Evolutionary conservation across 2,329 filamentous ascomycete genomes (phyloP).

Genomic region (Aspergillus puulaauensis): DNA sequence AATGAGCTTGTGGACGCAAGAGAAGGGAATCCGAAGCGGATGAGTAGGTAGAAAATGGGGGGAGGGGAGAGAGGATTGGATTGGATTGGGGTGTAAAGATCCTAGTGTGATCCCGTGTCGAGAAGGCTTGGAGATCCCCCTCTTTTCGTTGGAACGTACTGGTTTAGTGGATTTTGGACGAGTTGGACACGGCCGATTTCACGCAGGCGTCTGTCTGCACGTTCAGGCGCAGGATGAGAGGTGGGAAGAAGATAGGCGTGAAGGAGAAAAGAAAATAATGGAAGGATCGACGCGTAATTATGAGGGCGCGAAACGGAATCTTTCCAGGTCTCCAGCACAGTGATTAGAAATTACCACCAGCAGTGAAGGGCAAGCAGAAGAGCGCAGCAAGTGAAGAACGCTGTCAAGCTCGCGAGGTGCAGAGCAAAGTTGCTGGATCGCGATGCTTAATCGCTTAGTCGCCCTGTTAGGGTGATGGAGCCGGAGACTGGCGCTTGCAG

Average conservation of each 20-base stretch:
- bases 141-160: slow-evolving; percentile 20
- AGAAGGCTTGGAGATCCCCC: slow-evolving; percentile 10
- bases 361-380: slow-evolving; percentile 12
- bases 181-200: background rate
- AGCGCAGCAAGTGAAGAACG: slow-evolving; percentile 7
- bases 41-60: slow-evolving; percentile 12
- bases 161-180: slow-evolving; percentile 7
- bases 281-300: slow-evolving; percentile 19
- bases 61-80: slow-evolving; percentile 15
- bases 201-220: background rate
- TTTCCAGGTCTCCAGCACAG: slow-evolving; percentile 1
- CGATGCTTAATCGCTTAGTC: slow-evolving; percentile 43
- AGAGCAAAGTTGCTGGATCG: slow-evolving; percentile 19
- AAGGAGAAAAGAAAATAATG: slow-evolving; percentile 15
- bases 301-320: slow-evolving; percentile 7
- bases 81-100: slow-evolving; percentile 12
- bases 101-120: slow-evolving; percentile 16
- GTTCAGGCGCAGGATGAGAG: slow-evolving; percentile 7
- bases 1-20: slow-evolving; percentile 28
- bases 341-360: slow-evolving; percentile 8
- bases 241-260: slow-evolving; percentile 1
- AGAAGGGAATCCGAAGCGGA: slow-evolving; percentile 15
- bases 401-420: background rate
- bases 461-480: slow-evolving; percentile 33
- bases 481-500: slow-evolving; percentile 37